Conservation (phyloP, 2,329 filamentous ascomycete genomes). For the Ramichloridium luteum region DNA sequence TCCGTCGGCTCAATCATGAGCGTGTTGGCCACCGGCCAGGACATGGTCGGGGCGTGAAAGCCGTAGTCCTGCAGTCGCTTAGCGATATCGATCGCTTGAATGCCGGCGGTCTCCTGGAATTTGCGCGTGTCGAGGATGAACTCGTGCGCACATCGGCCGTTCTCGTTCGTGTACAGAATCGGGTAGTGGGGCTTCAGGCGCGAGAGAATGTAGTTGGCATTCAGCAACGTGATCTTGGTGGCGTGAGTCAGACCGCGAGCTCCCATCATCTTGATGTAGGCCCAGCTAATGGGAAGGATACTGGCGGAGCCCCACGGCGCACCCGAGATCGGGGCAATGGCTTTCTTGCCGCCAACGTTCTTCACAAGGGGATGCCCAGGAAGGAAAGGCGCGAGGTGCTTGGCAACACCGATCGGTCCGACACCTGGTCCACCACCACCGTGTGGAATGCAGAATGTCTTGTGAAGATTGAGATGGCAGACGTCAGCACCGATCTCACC, state of each 20-base stretch:
- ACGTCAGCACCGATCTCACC: conserved; percentile 93
- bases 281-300: conserved; percentile 88
- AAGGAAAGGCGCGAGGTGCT: conserved; percentile 64
- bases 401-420: conserved; percentile 83
- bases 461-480: conserved; percentile 94
- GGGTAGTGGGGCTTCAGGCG: conserved; percentile 75
- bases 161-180: conserved; percentile 85
- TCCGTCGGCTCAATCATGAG: conserved; percentile 98
- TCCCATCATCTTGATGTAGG: conserved; percentile 92
- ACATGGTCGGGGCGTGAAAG: conserved; percentile 96
- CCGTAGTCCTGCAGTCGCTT: conserved; percentile 96
- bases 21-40: conserved; percentile 86
- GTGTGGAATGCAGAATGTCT: conserved; percentile 97
- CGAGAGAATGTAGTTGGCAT: conserved; percentile 91
- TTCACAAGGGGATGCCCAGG: conserved; percentile 56
- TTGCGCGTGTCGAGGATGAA: conserved; percentile 85
- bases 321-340: conserved; percentile 63
- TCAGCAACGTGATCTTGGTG: conserved; percentile 84
- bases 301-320: conserved; percentile 79
- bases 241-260: conserved; percentile 71
- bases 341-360: conserved; percentile 40
- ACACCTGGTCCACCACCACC: conserved; percentile 89
- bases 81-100: conserved; percentile 89
- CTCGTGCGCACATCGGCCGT: conserved; percentile 86
- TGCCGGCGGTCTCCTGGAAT: conserved; percentile 69